These are phyloP conservation scores for Rhodotorula sp. DNA, from an alignment of 1,284 basidiomycete species.

Conservation along the genomic window DNA sequence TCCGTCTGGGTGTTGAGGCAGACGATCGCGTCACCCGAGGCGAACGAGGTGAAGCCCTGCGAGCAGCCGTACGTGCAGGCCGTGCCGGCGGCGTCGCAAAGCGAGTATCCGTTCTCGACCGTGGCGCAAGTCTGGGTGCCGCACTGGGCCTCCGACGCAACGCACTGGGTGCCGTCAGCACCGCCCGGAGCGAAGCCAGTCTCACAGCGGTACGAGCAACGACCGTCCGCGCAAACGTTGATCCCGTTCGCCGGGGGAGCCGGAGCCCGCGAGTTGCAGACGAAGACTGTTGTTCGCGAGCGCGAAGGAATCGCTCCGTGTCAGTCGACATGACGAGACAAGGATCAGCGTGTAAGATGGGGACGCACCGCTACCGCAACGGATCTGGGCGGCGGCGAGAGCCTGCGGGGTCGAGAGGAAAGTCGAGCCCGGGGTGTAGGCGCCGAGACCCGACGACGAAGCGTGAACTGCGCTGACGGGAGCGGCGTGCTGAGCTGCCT, in stretches of 20 bases:
- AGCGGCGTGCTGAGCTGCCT: not conserved
- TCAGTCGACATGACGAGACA: not conserved
- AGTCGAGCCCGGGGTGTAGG: slow-evolving; percentile 20
- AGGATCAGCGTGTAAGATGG: not conserved
- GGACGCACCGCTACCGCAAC: slow-evolving; percentile 26
- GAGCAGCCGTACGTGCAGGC: slow-evolving; percentile 25
- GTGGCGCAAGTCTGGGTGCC: slow-evolving; percentile 13
- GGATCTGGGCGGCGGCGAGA: slow-evolving; percentile 24
- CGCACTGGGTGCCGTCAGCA: slow-evolving; percentile 11
- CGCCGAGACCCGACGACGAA: not conserved
- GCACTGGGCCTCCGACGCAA: slow-evolving; percentile 15
- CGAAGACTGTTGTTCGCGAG: slow-evolving; percentile 1
- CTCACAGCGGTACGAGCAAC: slow-evolving; percentile 30
- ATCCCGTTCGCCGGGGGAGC: slow-evolving; percentile 20
- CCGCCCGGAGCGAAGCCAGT: slow-evolving; percentile 23
- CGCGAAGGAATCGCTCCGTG: not conserved
- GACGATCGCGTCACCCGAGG: not conserved
- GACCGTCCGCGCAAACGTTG: slow-evolving; percentile 23
- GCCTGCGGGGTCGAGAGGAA: slow-evolving; percentile 22
- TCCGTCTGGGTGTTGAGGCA: slow-evolving; percentile 17
- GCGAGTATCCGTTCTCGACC: slow-evolving; percentile 24
- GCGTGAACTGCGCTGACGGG: not conserved
- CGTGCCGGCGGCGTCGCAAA: slow-evolving; percentile 19
- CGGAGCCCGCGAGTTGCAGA: slow-evolving; percentile 18
- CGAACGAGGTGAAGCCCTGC: slow-evolving; percentile 15